Base-by-base conservation (phyloP, 441 rosid species). In the Melianthus villosus region DNA sequence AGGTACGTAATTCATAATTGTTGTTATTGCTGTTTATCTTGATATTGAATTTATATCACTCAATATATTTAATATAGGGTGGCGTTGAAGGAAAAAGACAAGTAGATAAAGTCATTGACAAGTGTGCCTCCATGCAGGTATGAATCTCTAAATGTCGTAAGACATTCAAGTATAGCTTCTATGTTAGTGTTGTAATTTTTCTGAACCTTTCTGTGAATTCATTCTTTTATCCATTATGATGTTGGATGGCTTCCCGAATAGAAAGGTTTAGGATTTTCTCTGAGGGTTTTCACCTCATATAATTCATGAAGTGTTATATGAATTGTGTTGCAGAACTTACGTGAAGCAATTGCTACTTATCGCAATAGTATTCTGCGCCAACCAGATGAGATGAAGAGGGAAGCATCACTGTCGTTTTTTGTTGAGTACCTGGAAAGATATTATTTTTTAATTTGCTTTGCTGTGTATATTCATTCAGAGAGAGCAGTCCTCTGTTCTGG, bases 381-480 rank as follows among this genome's bases (percentile, higher is more conserved):
- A 59, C 76, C 94, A n/a, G 99, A 91, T 77, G 99, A 91, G 68
- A 82, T 75, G 96, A 85, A 82, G 82, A 82, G 96, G 67, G 96
- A 73, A 67, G 82, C 94, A 30, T 80, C 73, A 35, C 96, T 91
- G 56, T 91, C 94, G 10, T 77, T 80, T 66, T 91, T 91, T 51
- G 79, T 82, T 41, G 99, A 91, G 75, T 91, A 91, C 65, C 64
- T 91, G 72, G 96, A 91, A 66, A 77, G 99, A 82, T 91, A 91
- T 48, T 91, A 91, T 69, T 85, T 73, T 62, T 93, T 91, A 48
- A 82, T 91, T 65, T 91, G 99, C 67, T 91, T 91, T 72, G 73
- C 99, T 41, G 96, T 91, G 16, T 82, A 82, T 56, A 65, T 91
- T 64, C 94, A 91, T 65, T 77, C 99, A 14, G 96, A 82, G 63